Percentiles rank a stretch among this genome's conserved stretches.
These are phyloP conservation scores for Xylaria sp. DNA, from an alignment of 2,329 filamentous ascomycete species.

Conservation along the genomic window DNA sequence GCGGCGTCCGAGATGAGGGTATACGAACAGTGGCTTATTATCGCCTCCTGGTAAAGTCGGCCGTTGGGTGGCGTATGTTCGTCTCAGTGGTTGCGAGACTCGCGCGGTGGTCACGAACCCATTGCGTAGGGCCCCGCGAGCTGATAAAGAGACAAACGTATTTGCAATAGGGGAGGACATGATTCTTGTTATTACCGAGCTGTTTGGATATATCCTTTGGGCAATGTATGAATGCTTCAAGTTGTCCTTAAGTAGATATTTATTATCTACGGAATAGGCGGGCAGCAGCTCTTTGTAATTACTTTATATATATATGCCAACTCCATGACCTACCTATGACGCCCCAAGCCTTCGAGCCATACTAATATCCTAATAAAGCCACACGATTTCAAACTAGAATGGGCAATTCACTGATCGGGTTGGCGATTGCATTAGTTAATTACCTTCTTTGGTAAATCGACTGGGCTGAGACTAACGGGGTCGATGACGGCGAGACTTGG, in stretches of 20 bases:
- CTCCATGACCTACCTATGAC: slow-evolving; percentile 31
- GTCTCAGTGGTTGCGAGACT: slow-evolving; percentile 9
- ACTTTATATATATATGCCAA: slow-evolving; percentile 13
- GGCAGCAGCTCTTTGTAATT: not conserved
- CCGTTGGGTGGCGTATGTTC: slow-evolving; percentile 25
- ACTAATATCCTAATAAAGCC: not conserved
- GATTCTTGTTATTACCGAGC: not conserved
- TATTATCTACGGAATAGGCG: not conserved
- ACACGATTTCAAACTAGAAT: slow-evolving; percentile 6
- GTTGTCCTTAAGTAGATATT: not conserved
- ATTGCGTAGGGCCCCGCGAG: slow-evolving; percentile 13
- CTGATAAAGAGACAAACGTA: slow-evolving; percentile 7
- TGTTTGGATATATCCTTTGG: not conserved
- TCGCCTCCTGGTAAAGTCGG: slow-evolving; percentile 19
- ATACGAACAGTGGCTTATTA: slow-evolving; percentile 32
- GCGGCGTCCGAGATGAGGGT: not conserved
- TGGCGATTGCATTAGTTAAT: not conserved
- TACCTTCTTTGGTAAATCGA: not conserved
- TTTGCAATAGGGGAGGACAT: slow-evolving; percentile 22
- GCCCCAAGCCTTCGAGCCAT: slow-evolving; percentile 4
- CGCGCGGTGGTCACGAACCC: not conserved
- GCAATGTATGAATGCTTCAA: not conserved
- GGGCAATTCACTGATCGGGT: not conserved
- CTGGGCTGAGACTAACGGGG: not conserved
- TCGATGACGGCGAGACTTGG: slow-evolving; percentile 19